These are phyloP conservation scores for Simplicillium sp. DNA, from an alignment of 2,329 filamentous ascomycete genomes.

Conservation along the genomic window DNA sequence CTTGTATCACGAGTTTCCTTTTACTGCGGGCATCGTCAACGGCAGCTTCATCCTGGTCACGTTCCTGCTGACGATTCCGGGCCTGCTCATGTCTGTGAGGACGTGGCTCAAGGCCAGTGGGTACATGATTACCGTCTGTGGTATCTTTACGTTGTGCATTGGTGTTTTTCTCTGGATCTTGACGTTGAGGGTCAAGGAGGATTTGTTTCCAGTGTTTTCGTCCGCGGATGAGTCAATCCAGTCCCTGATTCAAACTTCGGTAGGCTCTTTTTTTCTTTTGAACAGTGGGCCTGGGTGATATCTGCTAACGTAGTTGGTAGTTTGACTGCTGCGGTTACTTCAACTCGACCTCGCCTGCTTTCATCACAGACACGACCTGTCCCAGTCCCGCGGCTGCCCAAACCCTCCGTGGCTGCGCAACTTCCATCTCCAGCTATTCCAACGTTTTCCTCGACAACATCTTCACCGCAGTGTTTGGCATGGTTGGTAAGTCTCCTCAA, in stretches of 20 bases:
- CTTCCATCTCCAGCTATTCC: slow-evolving; percentile 56
- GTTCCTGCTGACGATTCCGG: slow-evolving; percentile 61
- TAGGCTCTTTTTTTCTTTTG: slow-evolving; percentile 28
- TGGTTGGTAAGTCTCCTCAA: slow-evolving; percentile 50
- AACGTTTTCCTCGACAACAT: slow-evolving; percentile 66
- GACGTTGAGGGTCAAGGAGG: slow-evolving; percentile 58
- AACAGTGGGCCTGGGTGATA: neutral
- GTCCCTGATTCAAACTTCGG: slow-evolving; percentile 60
- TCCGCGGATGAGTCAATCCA: slow-evolving; percentile 47
- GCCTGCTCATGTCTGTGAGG: slow-evolving; percentile 57
- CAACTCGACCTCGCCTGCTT: slow-evolving; percentile 63
- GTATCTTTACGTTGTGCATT: slow-evolving; percentile 54
- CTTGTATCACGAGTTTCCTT: slow-evolving; percentile 42
- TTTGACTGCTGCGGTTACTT: slow-evolving; percentile 75
- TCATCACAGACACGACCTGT: slow-evolving; percentile 60
- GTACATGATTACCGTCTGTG: slow-evolving; percentile 53
- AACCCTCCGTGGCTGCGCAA: slow-evolving; percentile 59
- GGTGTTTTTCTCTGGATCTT: slow-evolving; percentile 64
- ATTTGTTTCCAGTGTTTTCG: slow-evolving; percentile 52
- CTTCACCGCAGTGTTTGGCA: slow-evolving; percentile 72
- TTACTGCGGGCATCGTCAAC: slow-evolving; percentile 63
- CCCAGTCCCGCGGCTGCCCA: slow-evolving; percentile 61
- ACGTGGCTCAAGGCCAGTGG: slow-evolving; percentile 62
- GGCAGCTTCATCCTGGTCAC: slow-evolving; percentile 61
- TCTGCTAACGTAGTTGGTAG: slow-evolving; percentile 27